These are phyloP conservation scores for Mycena sanguinolenta DNA, from an alignment of 768 basidiomycete genomes.

Conservation along the genomic window DNA sequence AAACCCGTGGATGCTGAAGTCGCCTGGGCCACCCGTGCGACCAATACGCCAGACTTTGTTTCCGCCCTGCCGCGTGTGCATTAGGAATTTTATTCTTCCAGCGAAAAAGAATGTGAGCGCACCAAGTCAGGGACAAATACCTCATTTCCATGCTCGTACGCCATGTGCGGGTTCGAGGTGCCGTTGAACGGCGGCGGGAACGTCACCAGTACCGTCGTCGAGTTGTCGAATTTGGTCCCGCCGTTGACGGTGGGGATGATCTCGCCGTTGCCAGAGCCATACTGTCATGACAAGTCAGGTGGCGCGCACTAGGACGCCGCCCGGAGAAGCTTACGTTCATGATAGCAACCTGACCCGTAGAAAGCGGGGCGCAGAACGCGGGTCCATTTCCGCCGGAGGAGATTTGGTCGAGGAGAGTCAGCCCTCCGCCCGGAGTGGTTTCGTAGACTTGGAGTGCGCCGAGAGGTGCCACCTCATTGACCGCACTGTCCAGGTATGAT, in stretches of 20 bases:
- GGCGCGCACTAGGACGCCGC: too few species aligned
- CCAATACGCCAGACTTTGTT: too few species aligned
- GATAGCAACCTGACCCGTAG: slow-evolving; percentile 56
- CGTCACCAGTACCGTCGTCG: slow-evolving; percentile 46
- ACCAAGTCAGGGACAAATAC: slow-evolving; percentile 61
- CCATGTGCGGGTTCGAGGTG: slow-evolving; percentile 55
- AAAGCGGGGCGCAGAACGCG: slow-evolving; percentile 50
- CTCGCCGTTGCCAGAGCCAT: too few species aligned
- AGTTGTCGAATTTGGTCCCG: slow-evolving; percentile 35
- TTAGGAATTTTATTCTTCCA: too few species aligned
- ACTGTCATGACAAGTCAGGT: slow-evolving; percentile 43
- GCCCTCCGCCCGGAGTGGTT: slow-evolving; percentile 46
- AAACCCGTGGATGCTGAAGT: too few species aligned
- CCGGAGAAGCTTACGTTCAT: slow-evolving; percentile 49
- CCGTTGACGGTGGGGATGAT: slow-evolving; percentile 49
- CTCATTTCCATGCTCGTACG: slow-evolving; percentile 51
- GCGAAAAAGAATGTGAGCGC: too few species aligned
- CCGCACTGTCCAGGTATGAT: slow-evolving; percentile 46
- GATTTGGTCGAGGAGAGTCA: slow-evolving; percentile 48
- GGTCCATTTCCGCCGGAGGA: slow-evolving; percentile 52
- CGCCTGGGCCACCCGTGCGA: too few species aligned
- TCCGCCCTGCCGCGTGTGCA: too few species aligned
- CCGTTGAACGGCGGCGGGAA: slow-evolving; percentile 47
- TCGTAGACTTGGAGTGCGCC: slow-evolving; percentile 55
- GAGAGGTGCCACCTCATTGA: slow-evolving; percentile 49